phyloP scores from a whole-genome alignment of 2,329 filamentous ascomycete species.

The Phoma sp. region DNA sequence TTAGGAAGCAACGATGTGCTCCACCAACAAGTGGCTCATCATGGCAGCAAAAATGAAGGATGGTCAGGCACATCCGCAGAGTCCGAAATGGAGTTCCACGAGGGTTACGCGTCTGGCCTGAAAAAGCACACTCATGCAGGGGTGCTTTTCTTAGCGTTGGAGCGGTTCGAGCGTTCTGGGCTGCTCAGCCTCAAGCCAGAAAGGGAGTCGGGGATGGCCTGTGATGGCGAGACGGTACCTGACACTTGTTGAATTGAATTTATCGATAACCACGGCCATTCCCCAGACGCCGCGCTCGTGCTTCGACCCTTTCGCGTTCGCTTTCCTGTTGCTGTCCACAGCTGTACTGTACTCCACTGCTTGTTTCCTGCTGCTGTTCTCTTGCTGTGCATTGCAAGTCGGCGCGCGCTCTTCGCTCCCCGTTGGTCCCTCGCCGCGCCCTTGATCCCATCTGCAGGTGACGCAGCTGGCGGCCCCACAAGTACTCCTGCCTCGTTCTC shows the following conservation, averaged over 20 bases:
- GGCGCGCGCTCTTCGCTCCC: no score
- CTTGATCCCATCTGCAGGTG: slow-evolving; percentile 7
- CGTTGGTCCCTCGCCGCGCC: background rate
- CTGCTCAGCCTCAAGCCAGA: slow-evolving; percentile 14
- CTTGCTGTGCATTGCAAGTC: no score
- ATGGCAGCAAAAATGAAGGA: slow-evolving; percentile 1
- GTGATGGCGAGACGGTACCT: slow-evolving; percentile 13
- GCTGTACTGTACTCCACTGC: background rate
- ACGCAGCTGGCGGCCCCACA: slow-evolving; percentile 7
- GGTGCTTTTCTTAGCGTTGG: slow-evolving; percentile 3
- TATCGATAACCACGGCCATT: slow-evolving; percentile 10
- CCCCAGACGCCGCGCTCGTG: slow-evolving; percentile 8
- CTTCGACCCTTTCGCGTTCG: background rate
- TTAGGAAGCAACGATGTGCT: background rate
- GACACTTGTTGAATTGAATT: slow-evolving; percentile 13
- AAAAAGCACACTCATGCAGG: slow-evolving; percentile 8
- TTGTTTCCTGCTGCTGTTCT: background rate
- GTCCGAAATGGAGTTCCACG: slow-evolving; percentile 6
- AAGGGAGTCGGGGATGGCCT: slow-evolving; percentile 4
- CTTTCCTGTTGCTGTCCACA: background rate
- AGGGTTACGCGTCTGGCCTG: slow-evolving; percentile 13
- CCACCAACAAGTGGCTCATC: background rate
- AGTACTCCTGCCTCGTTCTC: slow-evolving; percentile 5
- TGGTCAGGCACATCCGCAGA: slow-evolving; percentile 8
- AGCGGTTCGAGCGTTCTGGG: slow-evolving; percentile 6